phyloP scores from a whole-genome alignment of 345 rosid species.

The Euphorbia tirucalli region DNA sequence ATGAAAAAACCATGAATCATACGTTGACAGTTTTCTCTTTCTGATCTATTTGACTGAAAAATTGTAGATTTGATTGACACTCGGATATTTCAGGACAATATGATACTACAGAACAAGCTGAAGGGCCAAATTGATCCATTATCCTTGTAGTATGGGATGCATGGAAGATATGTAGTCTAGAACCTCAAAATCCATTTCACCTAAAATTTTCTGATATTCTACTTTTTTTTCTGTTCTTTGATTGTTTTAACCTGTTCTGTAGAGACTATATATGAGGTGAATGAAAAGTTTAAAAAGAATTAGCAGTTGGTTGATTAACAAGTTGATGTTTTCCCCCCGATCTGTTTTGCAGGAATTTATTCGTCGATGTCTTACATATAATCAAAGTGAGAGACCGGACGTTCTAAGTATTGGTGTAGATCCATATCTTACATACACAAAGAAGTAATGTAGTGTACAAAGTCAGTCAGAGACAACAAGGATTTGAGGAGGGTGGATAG shows the following conservation, averaged over 20 bases:
- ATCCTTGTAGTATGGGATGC: too few species aligned
- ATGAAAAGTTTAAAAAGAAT: background rate
- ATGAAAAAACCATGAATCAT: too few species aligned
- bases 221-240: background rate
- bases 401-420: constrained; percentile 84
- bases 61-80: too few species aligned
- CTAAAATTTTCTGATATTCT: background rate
- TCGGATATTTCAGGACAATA: too few species aligned
- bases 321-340: constrained; percentile 1
- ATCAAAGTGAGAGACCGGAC: constrained; percentile 87
- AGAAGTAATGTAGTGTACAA: constrained; percentile 44
- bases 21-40: too few species aligned
- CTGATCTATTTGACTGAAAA: too few species aligned
- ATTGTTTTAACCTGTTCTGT: too few species aligned
- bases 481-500: constrained; percentile 7
- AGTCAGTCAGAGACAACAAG: constrained; percentile 28
- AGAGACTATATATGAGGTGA: background rate
- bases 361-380: constrained; percentile 84
- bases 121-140: too few species aligned
- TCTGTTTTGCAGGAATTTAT: constrained; percentile 77
- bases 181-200: background rate
- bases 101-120: too few species aligned
- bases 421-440: constrained; percentile 71
- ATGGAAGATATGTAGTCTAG: background rate
- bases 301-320: background rate